Conservation (phyloP, 805 yeast species). For the Sugiyamaella smithiae region DNA sequence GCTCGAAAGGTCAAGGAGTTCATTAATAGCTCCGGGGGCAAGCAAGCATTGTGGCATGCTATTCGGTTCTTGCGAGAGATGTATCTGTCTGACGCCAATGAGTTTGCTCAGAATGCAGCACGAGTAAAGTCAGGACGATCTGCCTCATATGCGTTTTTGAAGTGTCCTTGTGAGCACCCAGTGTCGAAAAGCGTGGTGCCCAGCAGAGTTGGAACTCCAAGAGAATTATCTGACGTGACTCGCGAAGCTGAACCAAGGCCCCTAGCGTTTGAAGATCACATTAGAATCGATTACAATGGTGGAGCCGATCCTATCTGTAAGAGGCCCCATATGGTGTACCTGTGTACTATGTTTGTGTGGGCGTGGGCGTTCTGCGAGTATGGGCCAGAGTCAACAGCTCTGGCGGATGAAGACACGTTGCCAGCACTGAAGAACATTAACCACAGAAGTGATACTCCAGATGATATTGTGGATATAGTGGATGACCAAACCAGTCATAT, state of each 20-base stretch:
- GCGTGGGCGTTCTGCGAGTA: conserved; percentile 31
- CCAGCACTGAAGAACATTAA: conserved; percentile 8
- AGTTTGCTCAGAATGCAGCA: conserved; percentile 26
- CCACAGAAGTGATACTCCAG: conserved; percentile 11
- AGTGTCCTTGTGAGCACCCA: conserved; percentile 21
- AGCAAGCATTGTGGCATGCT: conserved; percentile 57
- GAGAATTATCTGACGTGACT: conserved; percentile 4
- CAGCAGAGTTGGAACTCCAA: conserved; percentile 25
- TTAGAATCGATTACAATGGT: conserved; percentile 22
- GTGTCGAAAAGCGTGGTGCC: conserved; percentile 17
- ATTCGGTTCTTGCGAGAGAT: conserved; percentile 60
- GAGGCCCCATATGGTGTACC: conserved; percentile 29
- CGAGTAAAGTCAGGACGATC: conserved; percentile 15
- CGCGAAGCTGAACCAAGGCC: conserved; percentile 9
- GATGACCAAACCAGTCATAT: conserved; percentile 19
- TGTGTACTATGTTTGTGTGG: conserved; percentile 34
- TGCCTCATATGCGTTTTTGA: conserved; percentile 7
- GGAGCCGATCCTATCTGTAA: conserved; percentile 30
- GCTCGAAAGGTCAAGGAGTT: conserved; percentile 51
- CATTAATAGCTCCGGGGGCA: conserved; percentile 48
- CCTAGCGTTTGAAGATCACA: conserved; percentile 18
- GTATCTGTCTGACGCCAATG: conserved; percentile 53
- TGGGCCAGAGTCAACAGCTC: conserved; percentile 32
- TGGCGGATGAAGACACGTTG: conserved; percentile 12
- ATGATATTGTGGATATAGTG: conserved; percentile 8